Evolutionary conservation across 2,329 filamentous ascomycete genomes (phyloP), one percentile per base, ranked within the genome.

Genomic region (Colletotrichum higginsianum): DNA sequence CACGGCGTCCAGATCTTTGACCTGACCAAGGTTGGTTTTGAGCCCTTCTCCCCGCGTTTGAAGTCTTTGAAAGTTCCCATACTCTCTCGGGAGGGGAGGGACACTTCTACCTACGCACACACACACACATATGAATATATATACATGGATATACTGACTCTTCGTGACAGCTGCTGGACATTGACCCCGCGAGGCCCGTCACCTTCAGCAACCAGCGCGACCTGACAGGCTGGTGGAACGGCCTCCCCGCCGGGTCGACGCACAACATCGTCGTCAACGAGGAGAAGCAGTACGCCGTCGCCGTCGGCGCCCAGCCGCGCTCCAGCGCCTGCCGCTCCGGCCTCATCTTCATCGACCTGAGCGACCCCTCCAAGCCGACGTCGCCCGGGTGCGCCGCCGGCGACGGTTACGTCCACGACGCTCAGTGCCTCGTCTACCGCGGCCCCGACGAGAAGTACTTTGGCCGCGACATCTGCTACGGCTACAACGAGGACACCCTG

Each of bases 1-100:
- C 88, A 90, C 75, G 86, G 86, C 38, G 84, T 91, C 30, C 89
- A 91, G 79, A 86, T 91, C 77, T 91, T 91, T 73, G 89, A 91
- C 74, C 83, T 90, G 85, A 86, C 61, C 81, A 4, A 72, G 61
- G 70, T 68, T 12, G 75, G 65, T 82, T 13, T 26, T 26, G 16
- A 49, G 79, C 77, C 9, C 70, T 61, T 2, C 2, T 26, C 23
- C 23, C 23, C 3, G 26, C 4, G 26, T 26, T 26, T 26, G 26
- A 26, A 26, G 1, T 26, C 26, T 4, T 26, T 26, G 26, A 26
- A 26, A 26, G 26, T 26, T 26, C 26, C 26, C 26, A 26, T 3
- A 4, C 26, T 26, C 26, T 26, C 26, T 26, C 4, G 26, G 3
- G 1, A n/a, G n/a, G n/a, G 3, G 26, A 26, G 26, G 21, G 21